Conservation (phyloP, 2,329 filamentous ascomycete species). For the Clarireedia monteithiana region DNA sequence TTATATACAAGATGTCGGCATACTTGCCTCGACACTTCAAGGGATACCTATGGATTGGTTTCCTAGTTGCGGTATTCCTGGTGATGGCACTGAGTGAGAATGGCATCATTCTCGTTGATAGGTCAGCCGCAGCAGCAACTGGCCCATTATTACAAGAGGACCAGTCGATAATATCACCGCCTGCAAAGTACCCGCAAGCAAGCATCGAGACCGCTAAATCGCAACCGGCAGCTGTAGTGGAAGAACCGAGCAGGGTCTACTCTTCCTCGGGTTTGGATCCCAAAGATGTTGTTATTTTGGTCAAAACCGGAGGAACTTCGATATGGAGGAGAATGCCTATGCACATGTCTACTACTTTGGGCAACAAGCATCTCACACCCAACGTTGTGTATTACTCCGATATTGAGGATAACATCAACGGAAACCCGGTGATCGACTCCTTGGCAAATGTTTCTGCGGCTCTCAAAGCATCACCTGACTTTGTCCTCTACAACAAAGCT, state of each 20-base stretch:
- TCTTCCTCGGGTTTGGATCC: conserved; percentile 6
- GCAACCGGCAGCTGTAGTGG: neutral
- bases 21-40: conserved; percentile 12
- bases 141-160: neutral
- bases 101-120: neutral
- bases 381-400: conserved; percentile 14
- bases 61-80: conserved; percentile 11
- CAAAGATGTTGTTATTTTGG: conserved; percentile 12
- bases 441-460: conserved; percentile 12
- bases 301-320: conserved; percentile 13
- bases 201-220: too few relatives aligned
- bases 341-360: conserved; percentile 14
- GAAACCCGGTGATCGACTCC: conserved; percentile 9
- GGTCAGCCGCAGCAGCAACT: neutral
- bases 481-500: conserved; percentile 10
- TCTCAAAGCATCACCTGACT: conserved; percentile 13
- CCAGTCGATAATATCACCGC: neutral
- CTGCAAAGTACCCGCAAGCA: neutral
- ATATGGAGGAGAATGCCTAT: conserved; percentile 15
- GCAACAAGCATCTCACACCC: conserved; percentile 6
- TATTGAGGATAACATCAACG: conserved; percentile 10
- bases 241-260: neutral
- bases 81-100: conserved; percentile 15
- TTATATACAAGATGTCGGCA: neutral
- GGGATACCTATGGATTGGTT: conserved; percentile 15